Percentiles rank a stretch among this genome's conserved stretches.
These are phyloP conservation scores for Gaeumannomyces tritici DNA, from an alignment of 2,329 filamentous ascomycete species.

Conservation along the genomic window DNA sequence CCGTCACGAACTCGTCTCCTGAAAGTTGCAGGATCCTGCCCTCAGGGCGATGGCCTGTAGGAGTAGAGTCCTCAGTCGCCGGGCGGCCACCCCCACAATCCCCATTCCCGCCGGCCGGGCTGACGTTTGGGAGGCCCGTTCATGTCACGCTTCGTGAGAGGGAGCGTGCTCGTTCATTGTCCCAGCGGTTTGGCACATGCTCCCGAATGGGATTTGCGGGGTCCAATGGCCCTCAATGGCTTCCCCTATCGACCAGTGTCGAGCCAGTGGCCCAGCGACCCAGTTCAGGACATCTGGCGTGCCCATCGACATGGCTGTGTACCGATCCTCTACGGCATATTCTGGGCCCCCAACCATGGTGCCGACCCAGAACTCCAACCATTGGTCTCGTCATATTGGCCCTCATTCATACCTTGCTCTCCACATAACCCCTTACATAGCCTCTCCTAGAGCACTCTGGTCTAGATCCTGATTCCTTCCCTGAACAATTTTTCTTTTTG, in stretches of 20 bases:
- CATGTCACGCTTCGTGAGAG: no score
- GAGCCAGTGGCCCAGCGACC: neutral
- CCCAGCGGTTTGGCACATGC: neutral
- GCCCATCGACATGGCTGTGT: neutral
- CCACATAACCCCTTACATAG: neutral
- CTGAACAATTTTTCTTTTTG: neutral
- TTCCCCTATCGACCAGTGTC: neutral
- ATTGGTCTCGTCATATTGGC: neutral
- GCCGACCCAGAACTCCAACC: neutral
- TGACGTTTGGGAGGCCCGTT: neutral
- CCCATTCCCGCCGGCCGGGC: no score
- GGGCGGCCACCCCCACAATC: no score
- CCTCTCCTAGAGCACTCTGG: neutral
- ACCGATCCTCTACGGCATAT: neutral
- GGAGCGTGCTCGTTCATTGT: neutral
- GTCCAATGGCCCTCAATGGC: neutral
- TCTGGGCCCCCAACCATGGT: neutral
- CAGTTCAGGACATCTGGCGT: neutral
- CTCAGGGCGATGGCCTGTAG: no score
- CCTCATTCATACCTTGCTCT: neutral
- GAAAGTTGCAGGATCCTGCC: neutral
- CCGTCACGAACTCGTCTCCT: neutral
- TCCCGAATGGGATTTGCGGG: neutral
- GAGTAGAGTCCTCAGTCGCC: neutral
- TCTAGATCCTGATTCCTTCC: neutral